Conservation (phyloP, 306 rosid genomes). For the Sophora flavescens region DNA sequence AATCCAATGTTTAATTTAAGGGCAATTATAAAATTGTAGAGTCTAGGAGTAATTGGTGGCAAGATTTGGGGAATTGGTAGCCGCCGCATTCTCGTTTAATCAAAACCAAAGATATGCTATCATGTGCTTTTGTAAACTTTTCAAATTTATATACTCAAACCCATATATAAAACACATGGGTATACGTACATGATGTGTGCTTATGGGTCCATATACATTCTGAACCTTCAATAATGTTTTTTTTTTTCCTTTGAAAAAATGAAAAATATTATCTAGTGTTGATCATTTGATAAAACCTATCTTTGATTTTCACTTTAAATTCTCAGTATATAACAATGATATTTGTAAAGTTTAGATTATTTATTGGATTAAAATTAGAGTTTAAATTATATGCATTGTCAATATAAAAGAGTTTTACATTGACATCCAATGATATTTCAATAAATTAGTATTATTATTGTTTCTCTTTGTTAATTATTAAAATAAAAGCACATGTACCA, state of each 20-base stretch:
- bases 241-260: neutral
- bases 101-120: slow-evolving; percentile 45
- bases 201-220: slow-evolving; percentile 3
- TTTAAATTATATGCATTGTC: too few species aligned
- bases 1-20: neutral
- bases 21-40: slow-evolving; percentile 39
- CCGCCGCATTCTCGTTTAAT: slow-evolving; percentile 68
- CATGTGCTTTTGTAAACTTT: slow-evolving; percentile 35
- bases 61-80: slow-evolving; percentile 77
- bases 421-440: too few species aligned
- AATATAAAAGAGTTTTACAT: too few species aligned
- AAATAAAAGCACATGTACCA: too few species aligned
- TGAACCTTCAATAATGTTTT: slow-evolving; percentile 28
- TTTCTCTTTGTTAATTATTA: too few species aligned
- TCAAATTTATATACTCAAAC: neutral
- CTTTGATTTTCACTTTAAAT: neutral
- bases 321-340: neutral
- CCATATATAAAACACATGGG: neutral
- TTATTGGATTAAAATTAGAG: too few species aligned
- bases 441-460: too few species aligned
- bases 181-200: neutral
- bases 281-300: neutral
- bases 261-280: neutral
- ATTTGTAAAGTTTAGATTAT: too few species aligned
- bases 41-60: slow-evolving; percentile 85